Percentiles rank a stretch among this genome's conserved stretches.
phyloP scores from a whole-genome alignment of 2,329 filamentous ascomycete genomes.

The Pyrenochaeta sp. region DNA sequence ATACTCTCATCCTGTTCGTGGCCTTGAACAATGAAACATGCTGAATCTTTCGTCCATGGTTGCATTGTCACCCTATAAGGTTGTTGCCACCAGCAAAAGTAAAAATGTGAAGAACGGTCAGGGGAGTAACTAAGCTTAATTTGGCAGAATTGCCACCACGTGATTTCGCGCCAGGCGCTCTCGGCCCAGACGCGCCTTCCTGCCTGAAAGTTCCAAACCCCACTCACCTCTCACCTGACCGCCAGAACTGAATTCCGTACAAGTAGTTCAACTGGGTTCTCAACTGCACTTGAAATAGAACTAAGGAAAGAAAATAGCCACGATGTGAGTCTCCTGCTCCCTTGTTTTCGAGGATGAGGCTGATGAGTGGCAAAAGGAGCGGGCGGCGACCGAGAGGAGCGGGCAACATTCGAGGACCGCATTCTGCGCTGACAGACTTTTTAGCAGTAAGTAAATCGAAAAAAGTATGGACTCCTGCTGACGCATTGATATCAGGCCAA shows the following conservation, averaged over 20 bases:
- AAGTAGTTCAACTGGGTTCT: not conserved
- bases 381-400: slow-evolving; percentile 50
- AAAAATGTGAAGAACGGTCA: not conserved
- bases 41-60: not conserved
- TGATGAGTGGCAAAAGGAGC: slow-evolving; percentile 39
- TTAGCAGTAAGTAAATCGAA: slow-evolving; percentile 62
- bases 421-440: slow-evolving; percentile 74
- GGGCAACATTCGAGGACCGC: slow-evolving; percentile 63
- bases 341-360: slow-evolving; percentile 7
- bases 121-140: slow-evolving; percentile 14
- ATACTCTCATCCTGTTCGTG: too few relatives aligned
- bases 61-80: not conserved
- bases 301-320: not conserved
- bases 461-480: not conserved
- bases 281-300: too few relatives aligned
- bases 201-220: slow-evolving; percentile 9
- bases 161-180: slow-evolving; percentile 30
- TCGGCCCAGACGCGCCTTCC: slow-evolving; percentile 22
- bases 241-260: not conserved
- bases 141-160: slow-evolving; percentile 41
- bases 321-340: slow-evolving; percentile 22
- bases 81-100: not conserved
- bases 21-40: too few relatives aligned
- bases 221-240: slow-evolving; percentile 6
- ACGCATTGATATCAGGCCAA: slow-evolving; percentile 64